phyloP scores from a whole-genome alignment of 2,329 filamentous ascomycete genomes.

The Microdochium trichocladiopsis region DNA sequence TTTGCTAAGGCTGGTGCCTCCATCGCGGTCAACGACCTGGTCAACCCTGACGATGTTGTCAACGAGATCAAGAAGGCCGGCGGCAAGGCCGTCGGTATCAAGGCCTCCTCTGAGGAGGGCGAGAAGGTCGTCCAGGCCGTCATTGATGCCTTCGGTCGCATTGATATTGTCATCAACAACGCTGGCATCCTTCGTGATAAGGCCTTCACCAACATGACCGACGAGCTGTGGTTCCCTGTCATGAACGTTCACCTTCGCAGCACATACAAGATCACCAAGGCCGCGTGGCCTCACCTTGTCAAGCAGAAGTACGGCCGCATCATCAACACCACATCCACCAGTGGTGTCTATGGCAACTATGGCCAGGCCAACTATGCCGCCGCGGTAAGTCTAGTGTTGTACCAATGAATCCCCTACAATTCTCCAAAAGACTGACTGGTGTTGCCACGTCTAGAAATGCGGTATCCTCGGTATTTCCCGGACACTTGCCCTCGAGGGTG shows the following conservation, averaged over 20 bases:
- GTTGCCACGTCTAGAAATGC: conserved; percentile 51
- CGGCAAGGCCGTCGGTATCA: conserved; percentile 86
- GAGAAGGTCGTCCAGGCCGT: conserved; percentile 86
- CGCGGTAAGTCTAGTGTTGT: conserved; percentile 49
- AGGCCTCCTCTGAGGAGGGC: conserved; percentile 88
- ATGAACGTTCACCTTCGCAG: conserved; percentile 88
- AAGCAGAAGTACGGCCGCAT: conserved; percentile 99
- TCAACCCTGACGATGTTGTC: conserved; percentile 84
- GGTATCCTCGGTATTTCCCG: conserved; percentile 95
- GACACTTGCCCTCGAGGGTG: conserved; percentile 84
- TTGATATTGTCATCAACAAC: conserved; percentile 97
- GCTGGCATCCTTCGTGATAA: conserved; percentile 97
- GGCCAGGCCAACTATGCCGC: conserved; percentile 97
- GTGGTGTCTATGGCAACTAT: conserved; percentile 98
- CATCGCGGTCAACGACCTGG: conserved; percentile 93
- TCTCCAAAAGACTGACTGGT: conserved; percentile 9
- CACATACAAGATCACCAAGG: conserved; percentile 95
- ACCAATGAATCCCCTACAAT: conserved; percentile 2
- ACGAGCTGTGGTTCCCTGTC: conserved; percentile 86
- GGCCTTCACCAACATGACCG: conserved; percentile 96
- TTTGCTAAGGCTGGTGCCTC: conserved; percentile 80
- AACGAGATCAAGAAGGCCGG: conserved; percentile 86
- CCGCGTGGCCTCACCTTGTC: conserved; percentile 93
- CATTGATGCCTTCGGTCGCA: conserved; percentile 86
- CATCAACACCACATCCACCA: conserved; percentile 94